Conservation (phyloP, 352 stramenopile genomes). For the Globisporangium emineosum region DNA sequence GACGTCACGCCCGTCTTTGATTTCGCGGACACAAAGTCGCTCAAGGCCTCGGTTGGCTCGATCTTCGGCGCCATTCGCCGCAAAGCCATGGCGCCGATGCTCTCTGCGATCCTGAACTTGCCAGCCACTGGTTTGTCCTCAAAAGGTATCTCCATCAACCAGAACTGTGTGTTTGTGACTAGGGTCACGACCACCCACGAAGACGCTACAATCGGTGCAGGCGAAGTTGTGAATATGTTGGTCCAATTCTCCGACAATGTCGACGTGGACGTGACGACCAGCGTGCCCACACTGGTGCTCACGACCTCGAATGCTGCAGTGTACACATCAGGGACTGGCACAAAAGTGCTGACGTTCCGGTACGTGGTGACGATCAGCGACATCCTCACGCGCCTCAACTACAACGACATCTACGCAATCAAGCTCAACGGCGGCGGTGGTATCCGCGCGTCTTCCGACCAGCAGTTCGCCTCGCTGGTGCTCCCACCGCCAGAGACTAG, state of each 20-base stretch:
- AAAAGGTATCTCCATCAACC: slow-evolving; percentile 58
- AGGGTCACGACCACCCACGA: slow-evolving; percentile 43
- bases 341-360: slow-evolving; percentile 37
- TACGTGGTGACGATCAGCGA: slow-evolving; percentile 56
- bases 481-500: slow-evolving; percentile 27
- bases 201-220: slow-evolving; percentile 46
- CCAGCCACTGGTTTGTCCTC: slow-evolving; percentile 35
- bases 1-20: slow-evolving; percentile 50
- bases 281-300: slow-evolving; percentile 34
- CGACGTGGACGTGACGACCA: slow-evolving; percentile 30
- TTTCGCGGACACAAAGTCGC: slow-evolving; percentile 26
- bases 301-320: slow-evolving; percentile 36
- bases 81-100: slow-evolving; percentile 28
- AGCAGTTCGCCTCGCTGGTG: slow-evolving; percentile 32
- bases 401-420: slow-evolving; percentile 42
- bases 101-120: slow-evolving; percentile 41
- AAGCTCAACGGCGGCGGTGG: slow-evolving; percentile 32
- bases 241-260: slow-evolving; percentile 49
- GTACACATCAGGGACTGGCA: slow-evolving; percentile 44
- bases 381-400: slow-evolving; percentile 25
- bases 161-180: slow-evolving; percentile 32
- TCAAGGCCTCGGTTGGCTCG: slow-evolving; percentile 40
- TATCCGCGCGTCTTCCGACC: slow-evolving; percentile 25
- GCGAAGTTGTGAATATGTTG: slow-evolving; percentile 59
- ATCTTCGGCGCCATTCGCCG: slow-evolving; percentile 49